Percentiles rank a stretch among this genome's conserved stretches.
Conservation (phyloP, 2,329 filamentous ascomycete genomes). For the Verticillium klebahnii region DNA sequence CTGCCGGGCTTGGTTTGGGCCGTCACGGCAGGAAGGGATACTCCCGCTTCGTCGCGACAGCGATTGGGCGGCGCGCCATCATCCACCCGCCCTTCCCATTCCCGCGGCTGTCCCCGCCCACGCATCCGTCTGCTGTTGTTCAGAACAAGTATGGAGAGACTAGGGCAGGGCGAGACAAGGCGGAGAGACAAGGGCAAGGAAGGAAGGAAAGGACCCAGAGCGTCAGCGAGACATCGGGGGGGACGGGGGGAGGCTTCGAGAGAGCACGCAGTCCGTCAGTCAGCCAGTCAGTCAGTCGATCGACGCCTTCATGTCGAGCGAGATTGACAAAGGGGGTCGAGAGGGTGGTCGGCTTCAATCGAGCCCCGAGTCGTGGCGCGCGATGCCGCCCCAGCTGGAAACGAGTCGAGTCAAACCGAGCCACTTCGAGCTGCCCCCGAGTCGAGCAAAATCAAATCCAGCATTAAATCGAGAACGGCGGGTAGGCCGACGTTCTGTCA, state of each 20-base stretch:
- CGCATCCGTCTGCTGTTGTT: background rate
- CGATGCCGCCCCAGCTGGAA: no score
- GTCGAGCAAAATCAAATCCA: no score
- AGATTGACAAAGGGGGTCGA: background rate
- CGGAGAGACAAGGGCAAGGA: background rate
- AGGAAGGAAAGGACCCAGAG: background rate
- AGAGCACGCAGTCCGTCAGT: no score
- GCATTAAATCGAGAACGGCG: no score
- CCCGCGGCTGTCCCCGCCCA: slow-evolving; percentile 5
- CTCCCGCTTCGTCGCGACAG: background rate
- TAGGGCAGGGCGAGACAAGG: background rate
- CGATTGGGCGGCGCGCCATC: slow-evolving; percentile 10
- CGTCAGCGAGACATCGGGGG: background rate
- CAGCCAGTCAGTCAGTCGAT: no score
- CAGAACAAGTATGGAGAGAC: background rate
- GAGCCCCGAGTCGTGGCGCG: no score
- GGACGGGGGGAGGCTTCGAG: no score
- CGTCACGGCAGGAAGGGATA: background rate
- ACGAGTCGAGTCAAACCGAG: no score
- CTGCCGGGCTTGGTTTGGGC: background rate
- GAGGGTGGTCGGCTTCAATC: no score
- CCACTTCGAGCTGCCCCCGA: no score
- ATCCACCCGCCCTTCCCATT: slow-evolving; percentile 12
- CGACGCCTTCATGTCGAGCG: background rate
- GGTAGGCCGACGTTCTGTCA: no score